Evolutionary conservation across 345 rosid genomes (phyloP), one percentile per base, ranked within the genome.

Genomic region (Erucastrum elatum): DNA sequence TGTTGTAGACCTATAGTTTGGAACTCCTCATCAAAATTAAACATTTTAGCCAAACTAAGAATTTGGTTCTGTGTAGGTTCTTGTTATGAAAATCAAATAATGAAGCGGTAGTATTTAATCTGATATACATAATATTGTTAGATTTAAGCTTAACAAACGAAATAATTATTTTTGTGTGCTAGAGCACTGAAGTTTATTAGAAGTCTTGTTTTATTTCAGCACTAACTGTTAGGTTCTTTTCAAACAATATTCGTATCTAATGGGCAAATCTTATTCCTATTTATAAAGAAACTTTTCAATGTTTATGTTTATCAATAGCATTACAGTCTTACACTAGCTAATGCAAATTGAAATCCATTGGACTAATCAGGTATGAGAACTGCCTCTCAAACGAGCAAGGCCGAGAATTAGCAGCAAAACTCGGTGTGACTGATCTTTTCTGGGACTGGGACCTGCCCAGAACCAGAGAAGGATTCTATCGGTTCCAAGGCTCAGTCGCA

Each of bases 381-480:
- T 91, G 97, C 59, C 64, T 90, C 9, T 91, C 95, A 8, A 83
- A 83, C 27, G 97, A 93, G 76, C 84, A 88, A 84, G 92, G 86
- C 10, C 77, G 91, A 2, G 97, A 88, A 83, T 49, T 91, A 41
- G 91, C 99, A 4, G 87, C 85, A 25, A 86, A 87, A 80, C 58
- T 93, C 34, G 98, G 97, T 9, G 79, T 90, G 29, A 82, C 84
- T 2, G 87, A 91, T 78, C 86, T 96, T n/a, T 96, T 90, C 85
- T 96, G 97, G 98, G 97, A 96, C 86, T 90, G 98, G 97, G 97
- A 91, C 84, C 80, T 96, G 79, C 92, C 99, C 0, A 83, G 99
- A 82, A 90, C 97, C 71, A 86, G 97, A 59, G 98, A 96, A 88
- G 98, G 99, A 46, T 93, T 96, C 75, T 93, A 96, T 68, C 80